Evolutionary conservation across 169 alveolate species (phyloP), one percentile per base, ranked within the genome.

Genomic region (Perkinsus marinus): DNA sequence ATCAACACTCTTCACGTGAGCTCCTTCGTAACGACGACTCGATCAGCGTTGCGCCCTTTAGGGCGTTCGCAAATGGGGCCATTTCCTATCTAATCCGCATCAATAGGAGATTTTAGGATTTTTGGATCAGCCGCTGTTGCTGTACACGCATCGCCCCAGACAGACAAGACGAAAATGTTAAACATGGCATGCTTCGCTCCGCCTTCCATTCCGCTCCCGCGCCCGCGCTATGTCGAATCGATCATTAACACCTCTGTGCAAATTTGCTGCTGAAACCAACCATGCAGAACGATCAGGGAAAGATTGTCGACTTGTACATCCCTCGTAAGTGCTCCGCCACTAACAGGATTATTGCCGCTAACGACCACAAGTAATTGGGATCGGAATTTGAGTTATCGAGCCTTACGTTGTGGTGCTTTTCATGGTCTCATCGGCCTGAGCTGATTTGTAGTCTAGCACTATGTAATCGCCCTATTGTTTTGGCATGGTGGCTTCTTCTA

Each of bases 261-360:
- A 30, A 57, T 30, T 57, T 57, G 79, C 79, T 57, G 79, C 79
- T 30, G 30, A 57, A 57, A 57, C 79, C 79, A 57, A 57, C 79
- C 79, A 95, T 95, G 97, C 94, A 94, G 95, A 97, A 97, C 96
- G 98, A 96, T 91, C 98, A 97, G 93, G 97, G 98, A 93, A 96
- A 96, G 93, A 94, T 97, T 57, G 99, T 97, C 39, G 99, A 98
- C 95, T 95, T 97, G 90, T 97, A 97, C 95, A 97, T 97, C 92
- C 99, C 99, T 90, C 96, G 99, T 94, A 97, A 96, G 94, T 97
- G 99, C 95, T 96, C 98, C 68, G 99, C 99, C 91, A 97, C 99
- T 92, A 96, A 97, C 94, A 95, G 98, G 91, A 94, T 97, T 68
- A 93, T 98, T 91, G 96, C 96, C 69, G 96, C 98, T 36, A 96